Evolutionary conservation across 2,329 filamentous ascomycete species (phyloP), one percentile per base, ranked within the genome.

Genomic region (Botrytis squamosa): DNA sequence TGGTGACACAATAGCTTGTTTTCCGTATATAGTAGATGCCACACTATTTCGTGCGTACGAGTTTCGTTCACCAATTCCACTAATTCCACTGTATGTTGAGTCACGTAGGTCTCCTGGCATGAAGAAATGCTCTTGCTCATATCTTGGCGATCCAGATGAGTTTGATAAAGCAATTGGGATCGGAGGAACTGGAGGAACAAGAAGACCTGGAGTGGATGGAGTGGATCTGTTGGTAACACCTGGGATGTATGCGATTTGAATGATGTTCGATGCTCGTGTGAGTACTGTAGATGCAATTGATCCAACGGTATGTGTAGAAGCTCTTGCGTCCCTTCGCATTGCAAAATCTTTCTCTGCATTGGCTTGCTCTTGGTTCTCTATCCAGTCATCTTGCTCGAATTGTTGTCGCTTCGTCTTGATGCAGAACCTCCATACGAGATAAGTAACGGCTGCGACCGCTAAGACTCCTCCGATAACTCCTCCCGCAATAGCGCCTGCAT

Each of bases 231-330:
- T 98, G 75, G 94, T 98, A 79, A 98, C 95, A 75, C 96, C 96
- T 22, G 96, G 96, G 77, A 99, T 98, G 83, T 98, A 99, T 73
- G 96, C 96, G 83, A 99, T 99, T 84, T 98, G 96, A 80, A 99
- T 99, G 81, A 99, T 95, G 85, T 99, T 99, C 80, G 96, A 98
- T 67, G 96, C 96, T 75, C 96, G 91, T 29, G 96, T 98, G 75
- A 98, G 88, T 74, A 98, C 94, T 40, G 95, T 98, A 16, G 95
- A 98, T 25, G 96, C 96, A 81, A 99, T 94, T 20, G 95, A 98
- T 80, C 92, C 89, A 72, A 95, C 91, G n/a, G 93, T 93, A 81
- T 96, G 90, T 63, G 93, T 93, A 18, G 95, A 96, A 72, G 92
- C 89, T 78, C 94, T 88, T 77, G 90, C 87, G 78, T 89, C 87